Percentiles rank a stretch among this genome's conserved stretches.
phyloP scores from a whole-genome alignment of 2,329 filamentous ascomycete species.

The Paecilomyces niveus region DNA sequence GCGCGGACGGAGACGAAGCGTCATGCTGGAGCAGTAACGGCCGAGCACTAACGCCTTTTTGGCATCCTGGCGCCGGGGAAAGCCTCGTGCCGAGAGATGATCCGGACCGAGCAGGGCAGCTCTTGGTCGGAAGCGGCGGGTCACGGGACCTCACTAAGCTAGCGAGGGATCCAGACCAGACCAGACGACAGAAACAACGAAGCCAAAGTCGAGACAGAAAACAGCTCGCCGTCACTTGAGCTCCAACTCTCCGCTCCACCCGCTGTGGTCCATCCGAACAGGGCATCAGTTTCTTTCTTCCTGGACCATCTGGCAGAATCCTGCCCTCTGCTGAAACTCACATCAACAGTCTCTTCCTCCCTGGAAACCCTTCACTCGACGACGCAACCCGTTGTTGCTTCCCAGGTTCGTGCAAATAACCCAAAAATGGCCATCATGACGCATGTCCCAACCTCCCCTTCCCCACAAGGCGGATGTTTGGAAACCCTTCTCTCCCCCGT shows the following conservation, averaged over 20 bases:
- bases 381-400: not conserved
- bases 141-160: not conserved
- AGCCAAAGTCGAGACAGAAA: not conserved
- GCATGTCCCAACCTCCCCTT: slow-evolving; percentile 20
- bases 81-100: not conserved
- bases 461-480: slow-evolving; percentile 10
- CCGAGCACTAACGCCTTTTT: too few relatives aligned
- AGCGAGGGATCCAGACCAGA: not conserved
- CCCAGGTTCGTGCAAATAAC: not conserved
- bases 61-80: too few relatives aligned
- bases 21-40: too few relatives aligned
- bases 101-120: not conserved
- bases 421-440: slow-evolving; percentile 24
- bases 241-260: not conserved
- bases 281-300: not conserved
- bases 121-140: not conserved
- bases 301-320: not conserved
- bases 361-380: not conserved
- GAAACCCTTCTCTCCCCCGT: slow-evolving; percentile 12
- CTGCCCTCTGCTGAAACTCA: not conserved
- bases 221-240: not conserved
- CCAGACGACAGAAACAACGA: not conserved
- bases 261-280: not conserved
- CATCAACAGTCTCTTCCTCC: not conserved
- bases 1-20: too few relatives aligned